Evolutionary conservation across 1,284 basidiomycete species (phyloP), one percentile per base, ranked within the genome.

Genomic region (Pterulicium gracile): DNA sequence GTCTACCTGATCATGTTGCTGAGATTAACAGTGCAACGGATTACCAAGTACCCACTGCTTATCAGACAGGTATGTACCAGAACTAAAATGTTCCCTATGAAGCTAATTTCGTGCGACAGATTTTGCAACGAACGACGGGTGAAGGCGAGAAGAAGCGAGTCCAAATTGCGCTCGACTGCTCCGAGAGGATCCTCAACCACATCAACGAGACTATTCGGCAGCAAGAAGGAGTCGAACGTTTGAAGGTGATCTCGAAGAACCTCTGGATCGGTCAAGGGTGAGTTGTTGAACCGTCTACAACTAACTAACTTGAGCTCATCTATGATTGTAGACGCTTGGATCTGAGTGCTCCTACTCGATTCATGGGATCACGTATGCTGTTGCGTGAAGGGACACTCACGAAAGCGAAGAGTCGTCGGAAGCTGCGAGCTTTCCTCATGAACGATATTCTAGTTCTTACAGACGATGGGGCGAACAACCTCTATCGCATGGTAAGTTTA

Each of bases 171-270:
- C 71, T 88, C 2, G 63, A 71, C 7, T 76, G 70, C 12, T 76
- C 89, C 0, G 89, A 95, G 62, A 66, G 64, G 12, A 79, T 93
- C 4, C 71, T 97, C 0, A 74, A 71, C 3, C 68, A 77, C 23
- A 92, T 97, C 58, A 98, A 98, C 60, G 93, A 97, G 61, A 73
- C 80, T 1, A 90, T 98, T 32, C 75, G 92, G 3, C 78, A 87
- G n/a, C 81, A 84, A 50, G 90, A 97, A 61, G 81, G 82, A 1
- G 61, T 69, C 2, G 87, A 89, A 52, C 75, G 82, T 7, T 68
- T 97, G 7, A 72, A 70, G 43, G 69, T 68, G 14, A 72, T 97
- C 21, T 88, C 85, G 3, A 77, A 86, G 51, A 71, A 86, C 55
- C 69, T 97, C 2, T 93, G 83, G 82, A 81, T 94, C 45, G 89